Evolutionary conservation across 345 rosid genomes (phyloP).

Genomic region (Brassica cretica): DNA sequence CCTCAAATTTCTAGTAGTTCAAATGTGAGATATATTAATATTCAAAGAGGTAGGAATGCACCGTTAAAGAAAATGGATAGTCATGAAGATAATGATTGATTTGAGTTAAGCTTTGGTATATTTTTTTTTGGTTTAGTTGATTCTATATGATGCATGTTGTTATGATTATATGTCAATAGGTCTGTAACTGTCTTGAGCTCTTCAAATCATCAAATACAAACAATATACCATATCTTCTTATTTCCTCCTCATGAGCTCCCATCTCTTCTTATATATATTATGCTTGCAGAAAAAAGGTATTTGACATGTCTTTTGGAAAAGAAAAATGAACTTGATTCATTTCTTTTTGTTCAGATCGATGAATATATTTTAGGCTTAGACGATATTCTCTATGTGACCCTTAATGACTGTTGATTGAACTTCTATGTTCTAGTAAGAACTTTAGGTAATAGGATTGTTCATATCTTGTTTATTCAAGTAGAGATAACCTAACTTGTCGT

Average conservation of each 20-base stretch:
- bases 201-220: slow-evolving; percentile 7
- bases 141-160: background rate
- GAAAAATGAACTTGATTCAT: background rate
- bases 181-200: background rate
- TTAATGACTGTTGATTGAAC: background rate
- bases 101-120: background rate
- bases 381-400: background rate
- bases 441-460: slow-evolving; percentile 29
- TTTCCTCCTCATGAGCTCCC: background rate
- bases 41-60: too few species aligned
- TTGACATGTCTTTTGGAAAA: slow-evolving; percentile 9
- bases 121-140: background rate
- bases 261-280: background rate
- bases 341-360: background rate
- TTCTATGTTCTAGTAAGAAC: background rate
- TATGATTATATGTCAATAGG: background rate
- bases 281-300: slow-evolving; percentile 1
- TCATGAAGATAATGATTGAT: background rate
- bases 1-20: background rate
- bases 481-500: slow-evolving; percentile 42
- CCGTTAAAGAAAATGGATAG: background rate
- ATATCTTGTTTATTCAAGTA: slow-evolving; percentile 50
- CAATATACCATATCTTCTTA: background rate
- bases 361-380: background rate
- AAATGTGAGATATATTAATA: background rate